A percentile compares a stretch with the other conserved stretches of the same genome.
phyloP scores from a whole-genome alignment of 768 basidiomycete genomes.

The Mycena kentingensis region DNA sequence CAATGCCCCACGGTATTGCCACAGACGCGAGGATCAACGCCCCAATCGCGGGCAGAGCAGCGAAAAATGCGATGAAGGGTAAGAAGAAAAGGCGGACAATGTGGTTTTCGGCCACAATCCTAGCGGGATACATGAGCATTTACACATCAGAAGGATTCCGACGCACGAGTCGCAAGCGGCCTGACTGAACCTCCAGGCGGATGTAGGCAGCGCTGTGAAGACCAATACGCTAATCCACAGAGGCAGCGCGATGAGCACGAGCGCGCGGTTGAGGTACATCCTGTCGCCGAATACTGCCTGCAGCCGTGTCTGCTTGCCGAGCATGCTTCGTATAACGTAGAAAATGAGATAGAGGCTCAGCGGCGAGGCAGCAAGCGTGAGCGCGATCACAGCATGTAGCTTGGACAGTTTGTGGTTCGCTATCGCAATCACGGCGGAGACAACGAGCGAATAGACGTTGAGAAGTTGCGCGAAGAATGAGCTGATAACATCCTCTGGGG shows the following conservation, averaged over 20 bases:
- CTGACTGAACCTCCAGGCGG: slow-evolving; percentile 15
- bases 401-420: slow-evolving; percentile 16
- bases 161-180: slow-evolving; percentile 21
- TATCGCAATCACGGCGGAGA: slow-evolving; percentile 14
- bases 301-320: slow-evolving; percentile 16
- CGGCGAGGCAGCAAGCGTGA: slow-evolving; percentile 20
- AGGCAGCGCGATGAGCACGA: slow-evolving; percentile 18
- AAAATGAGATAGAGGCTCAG: slow-evolving; percentile 17
- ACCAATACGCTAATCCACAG: slow-evolving; percentile 13
- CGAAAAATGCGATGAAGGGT: slow-evolving; percentile 19
- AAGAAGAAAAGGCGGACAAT: slow-evolving; percentile 18
- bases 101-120: slow-evolving; percentile 5
- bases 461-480: slow-evolving; percentile 21
- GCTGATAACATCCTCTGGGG: slow-evolving; percentile 9
- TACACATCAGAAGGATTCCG: not conserved
- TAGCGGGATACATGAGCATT: not conserved
- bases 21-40: not conserved
- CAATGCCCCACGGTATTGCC: slow-evolving; percentile 8
- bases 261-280: slow-evolving; percentile 7
- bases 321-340: slow-evolving; percentile 17
- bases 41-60: not conserved
- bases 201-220: slow-evolving; percentile 10
- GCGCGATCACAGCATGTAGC: slow-evolving; percentile 16
- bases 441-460: slow-evolving; percentile 22
- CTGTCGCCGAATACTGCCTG: slow-evolving; percentile 16